These are phyloP conservation scores for Hysterium pulicare DNA, from an alignment of 2,329 filamentous ascomycete species.

Conservation along the genomic window DNA sequence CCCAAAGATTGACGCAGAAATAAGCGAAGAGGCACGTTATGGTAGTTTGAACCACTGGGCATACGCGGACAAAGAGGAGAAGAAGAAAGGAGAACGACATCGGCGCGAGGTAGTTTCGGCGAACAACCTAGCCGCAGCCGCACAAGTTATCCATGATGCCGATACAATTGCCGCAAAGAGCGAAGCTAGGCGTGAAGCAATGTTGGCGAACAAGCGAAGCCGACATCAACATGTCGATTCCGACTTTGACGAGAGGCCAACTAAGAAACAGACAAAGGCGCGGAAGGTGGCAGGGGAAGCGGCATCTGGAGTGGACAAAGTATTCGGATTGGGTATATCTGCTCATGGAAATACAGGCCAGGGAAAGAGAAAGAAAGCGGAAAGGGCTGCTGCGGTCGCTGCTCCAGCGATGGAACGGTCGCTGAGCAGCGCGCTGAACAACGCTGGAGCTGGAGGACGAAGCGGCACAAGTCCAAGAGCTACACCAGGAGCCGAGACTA, in stretches of 20 bases:
- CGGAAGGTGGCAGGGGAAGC: slow-evolving; percentile 58
- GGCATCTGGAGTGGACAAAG: slow-evolving; percentile 36
- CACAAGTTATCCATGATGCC: slow-evolving; percentile 72
- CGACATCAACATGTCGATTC: slow-evolving; percentile 68
- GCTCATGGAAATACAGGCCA: slow-evolving; percentile 55
- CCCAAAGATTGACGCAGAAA: slow-evolving; percentile 80
- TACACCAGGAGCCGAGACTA: slow-evolving; percentile 56
- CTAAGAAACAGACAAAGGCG: slow-evolving; percentile 66
- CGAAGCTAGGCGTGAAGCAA: slow-evolving; percentile 78
- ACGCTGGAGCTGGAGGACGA: slow-evolving; percentile 38
- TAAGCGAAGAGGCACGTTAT: slow-evolving; percentile 91
- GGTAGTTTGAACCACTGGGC: slow-evolving; percentile 94
- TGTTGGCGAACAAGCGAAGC: slow-evolving; percentile 71
- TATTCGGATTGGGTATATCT: slow-evolving; percentile 62
- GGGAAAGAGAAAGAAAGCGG: slow-evolving; percentile 76
- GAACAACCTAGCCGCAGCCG: slow-evolving; percentile 66
- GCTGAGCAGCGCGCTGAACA: slow-evolving; percentile 57
- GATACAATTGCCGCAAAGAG: slow-evolving; percentile 79
- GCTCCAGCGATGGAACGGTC: slow-evolving; percentile 62
- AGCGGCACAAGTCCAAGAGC: slow-evolving; percentile 60
- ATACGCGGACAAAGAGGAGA: slow-evolving; percentile 73
- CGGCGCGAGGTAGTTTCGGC: slow-evolving; percentile 74
- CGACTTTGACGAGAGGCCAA: slow-evolving; percentile 67
- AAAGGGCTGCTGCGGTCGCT: slow-evolving; percentile 51
- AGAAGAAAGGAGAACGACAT: slow-evolving; percentile 63